Base-by-base conservation (phyloP, 2,329 filamentous ascomycete species). In the Aspergillus sp. region DNA sequence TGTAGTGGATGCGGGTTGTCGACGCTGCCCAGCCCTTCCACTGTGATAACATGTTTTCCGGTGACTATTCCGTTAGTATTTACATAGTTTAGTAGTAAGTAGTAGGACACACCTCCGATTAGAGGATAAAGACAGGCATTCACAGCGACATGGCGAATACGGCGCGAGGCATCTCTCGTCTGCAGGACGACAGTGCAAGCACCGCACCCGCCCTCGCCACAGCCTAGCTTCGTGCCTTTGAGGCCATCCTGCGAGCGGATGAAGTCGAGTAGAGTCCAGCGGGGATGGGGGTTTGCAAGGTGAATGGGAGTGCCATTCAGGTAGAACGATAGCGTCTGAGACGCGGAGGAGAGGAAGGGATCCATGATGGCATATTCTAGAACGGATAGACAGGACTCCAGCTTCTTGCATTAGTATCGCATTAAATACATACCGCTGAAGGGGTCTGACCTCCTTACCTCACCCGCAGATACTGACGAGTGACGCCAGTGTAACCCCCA, bases 11-110 rank as follows among this genome's bases (percentile, higher is more conserved):
- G 95, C 5, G 95, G 95, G 42, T 82, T 86, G 73, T 95, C 89
- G 24, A 90, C 87, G 72, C 89, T 90, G 9, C 95, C 95, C 68
- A 99, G 96, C 5, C 95, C 95, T 76, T 99, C 95, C 41, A 99
- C 88, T 3, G 95, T 99, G 71, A 99, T 93, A 69, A 98, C 91
- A 83, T 99, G 95, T 74, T 99, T 99, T 44, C 95, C 95, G 73
- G 98, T 95, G 44, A 98, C 85, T 68, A 91, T 11, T 9, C 1
- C 11, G 0, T 30, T 1, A 30, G 27, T 30, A 30, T 30, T 30
- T 27, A 2, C 8, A 27, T 2, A 8, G 6, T 8, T 8, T 27
- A 6, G 6, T 7, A 8, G 24, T 27, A 27, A 2, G 6, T 20
- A 20, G 19, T 2, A 20, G 24, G 3, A n/a, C 27, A 8, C 11